These are phyloP conservation scores for Gelatoporia subvermispora DNA, from an alignment of 768 basidiomycete genomes.

Conservation along the genomic window DNA sequence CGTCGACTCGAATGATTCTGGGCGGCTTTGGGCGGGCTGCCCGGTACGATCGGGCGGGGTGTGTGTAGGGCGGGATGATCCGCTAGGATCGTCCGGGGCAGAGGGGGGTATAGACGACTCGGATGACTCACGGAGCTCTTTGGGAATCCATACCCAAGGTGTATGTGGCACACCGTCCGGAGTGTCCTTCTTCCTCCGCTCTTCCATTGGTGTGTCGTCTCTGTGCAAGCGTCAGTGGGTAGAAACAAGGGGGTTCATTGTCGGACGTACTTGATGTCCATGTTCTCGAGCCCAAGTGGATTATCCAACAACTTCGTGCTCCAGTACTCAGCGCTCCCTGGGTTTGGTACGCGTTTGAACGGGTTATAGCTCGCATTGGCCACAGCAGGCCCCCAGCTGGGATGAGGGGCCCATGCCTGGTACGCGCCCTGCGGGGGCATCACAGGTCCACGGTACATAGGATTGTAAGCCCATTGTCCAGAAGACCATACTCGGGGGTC, in stretches of 20 bases:
- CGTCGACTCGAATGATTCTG: not conserved
- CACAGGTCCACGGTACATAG: constrained; percentile 14
- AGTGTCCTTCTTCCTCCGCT: constrained; percentile 9
- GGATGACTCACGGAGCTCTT: constrained; percentile 19
- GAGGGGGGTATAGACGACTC: constrained; percentile 3
- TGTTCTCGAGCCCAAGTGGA: constrained; percentile 58
- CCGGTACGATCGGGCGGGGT: not conserved
- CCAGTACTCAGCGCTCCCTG: constrained; percentile 63
- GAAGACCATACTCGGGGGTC: constrained; percentile 40
- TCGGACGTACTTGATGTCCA: constrained; percentile 56
- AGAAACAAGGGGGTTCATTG: not conserved
- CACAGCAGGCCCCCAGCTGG: constrained; percentile 20
- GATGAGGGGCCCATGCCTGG: constrained; percentile 23
- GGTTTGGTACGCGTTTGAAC: constrained; percentile 57
- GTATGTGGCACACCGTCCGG: constrained; percentile 41
- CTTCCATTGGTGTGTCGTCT: constrained; percentile 11
- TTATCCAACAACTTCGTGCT: constrained; percentile 54
- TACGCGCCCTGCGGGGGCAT: constrained; percentile 5
- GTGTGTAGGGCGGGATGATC: not conserved
- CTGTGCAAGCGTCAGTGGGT: not conserved
- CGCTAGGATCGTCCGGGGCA: constrained; percentile 1
- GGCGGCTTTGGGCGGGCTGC: not conserved
- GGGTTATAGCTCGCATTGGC: constrained; percentile 45
- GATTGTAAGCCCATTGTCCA: constrained; percentile 36
- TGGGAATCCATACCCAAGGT: constrained; percentile 68